Conservation (phyloP, 2,329 filamentous ascomycete genomes). For the Verticillium longisporum region DNA sequence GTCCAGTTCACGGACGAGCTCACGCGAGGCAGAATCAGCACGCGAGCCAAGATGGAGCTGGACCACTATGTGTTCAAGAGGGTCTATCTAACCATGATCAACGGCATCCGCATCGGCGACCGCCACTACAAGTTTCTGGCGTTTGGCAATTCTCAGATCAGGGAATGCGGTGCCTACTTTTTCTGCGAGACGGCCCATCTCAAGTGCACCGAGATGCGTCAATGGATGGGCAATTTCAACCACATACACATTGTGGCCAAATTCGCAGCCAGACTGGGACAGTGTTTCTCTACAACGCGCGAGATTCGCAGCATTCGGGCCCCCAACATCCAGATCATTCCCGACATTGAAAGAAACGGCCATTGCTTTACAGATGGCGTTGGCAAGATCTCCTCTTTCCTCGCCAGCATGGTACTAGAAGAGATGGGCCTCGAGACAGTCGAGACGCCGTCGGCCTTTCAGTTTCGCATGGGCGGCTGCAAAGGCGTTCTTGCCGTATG, state of each 20-base stretch:
- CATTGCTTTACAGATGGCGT: constrained; percentile 87
- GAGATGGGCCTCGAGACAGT: constrained; percentile 58
- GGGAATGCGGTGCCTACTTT: constrained; percentile 88
- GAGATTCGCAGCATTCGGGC: constrained; percentile 60
- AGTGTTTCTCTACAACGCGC: constrained; percentile 91
- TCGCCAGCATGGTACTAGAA: constrained; percentile 66
- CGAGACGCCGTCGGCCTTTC: constrained; percentile 70
- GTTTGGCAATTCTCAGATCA: constrained; percentile 91
- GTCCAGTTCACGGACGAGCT: constrained; percentile 87
- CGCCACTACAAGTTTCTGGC: constrained; percentile 84
- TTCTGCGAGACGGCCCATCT: constrained; percentile 66
- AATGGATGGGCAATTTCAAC: constrained; percentile 80
- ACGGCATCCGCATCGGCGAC: constrained; percentile 78
- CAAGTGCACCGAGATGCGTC: constrained; percentile 69
- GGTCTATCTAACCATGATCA: constrained; percentile 61
- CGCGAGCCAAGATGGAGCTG: constrained; percentile 41
- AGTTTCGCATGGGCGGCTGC: constrained; percentile 86
- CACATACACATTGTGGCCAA: constrained; percentile 83
- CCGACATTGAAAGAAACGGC: constrained; percentile 63
- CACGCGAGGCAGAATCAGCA: constrained; percentile 51
- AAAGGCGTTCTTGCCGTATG: constrained; percentile 83
- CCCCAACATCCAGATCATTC: constrained; percentile 51
- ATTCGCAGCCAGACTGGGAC: constrained; percentile 80
- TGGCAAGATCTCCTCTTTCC: constrained; percentile 77
- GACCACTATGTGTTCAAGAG: constrained; percentile 69